Conservation (phyloP, 2,329 filamentous ascomycete species). For the Aurifilum marmelostoma region DNA sequence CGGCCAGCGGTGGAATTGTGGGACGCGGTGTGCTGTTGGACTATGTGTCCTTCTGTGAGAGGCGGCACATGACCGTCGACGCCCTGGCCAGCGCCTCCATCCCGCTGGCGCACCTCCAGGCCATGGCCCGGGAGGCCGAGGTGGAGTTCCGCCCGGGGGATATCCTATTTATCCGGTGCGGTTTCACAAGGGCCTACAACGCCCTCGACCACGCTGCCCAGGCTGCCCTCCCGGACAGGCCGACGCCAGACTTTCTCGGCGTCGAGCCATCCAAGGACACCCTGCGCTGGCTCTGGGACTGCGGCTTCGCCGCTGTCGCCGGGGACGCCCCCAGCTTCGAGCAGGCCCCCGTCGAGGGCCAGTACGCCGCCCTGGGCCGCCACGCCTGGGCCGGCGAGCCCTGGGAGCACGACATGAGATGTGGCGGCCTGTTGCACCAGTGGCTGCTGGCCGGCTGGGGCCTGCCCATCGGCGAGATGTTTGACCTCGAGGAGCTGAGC, state of each 20-base stretch:
- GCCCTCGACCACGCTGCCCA: background rate
- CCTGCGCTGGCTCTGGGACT: conserved; percentile 66
- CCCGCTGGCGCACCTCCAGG: conserved; percentile 9
- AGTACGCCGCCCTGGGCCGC: background rate
- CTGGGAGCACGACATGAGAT: conserved; percentile 4
- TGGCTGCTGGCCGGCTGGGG: conserved; percentile 39
- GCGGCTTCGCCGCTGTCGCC: conserved; percentile 67
- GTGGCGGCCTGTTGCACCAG: conserved; percentile 33
- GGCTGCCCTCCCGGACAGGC: conserved; percentile 6
- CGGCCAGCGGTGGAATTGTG: conserved; percentile 12
- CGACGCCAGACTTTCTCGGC: conserved; percentile 15
- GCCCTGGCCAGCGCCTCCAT: conserved; percentile 6
- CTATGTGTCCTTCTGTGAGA: conserved; percentile 8
- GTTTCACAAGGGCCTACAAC: conserved; percentile 17
- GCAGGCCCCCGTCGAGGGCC: conserved; percentile 50
- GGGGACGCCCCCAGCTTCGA: conserved; percentile 69
- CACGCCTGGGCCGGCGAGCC: conserved; percentile 4
- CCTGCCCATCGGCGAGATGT: conserved; percentile 39
- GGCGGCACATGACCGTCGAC: conserved; percentile 3
- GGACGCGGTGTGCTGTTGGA: conserved; percentile 24
- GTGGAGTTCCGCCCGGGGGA: conserved; percentile 16
- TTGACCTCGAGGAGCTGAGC: conserved; percentile 38
- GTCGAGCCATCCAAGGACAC: conserved; percentile 5
- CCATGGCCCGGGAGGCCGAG: background rate
- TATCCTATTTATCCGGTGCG: conserved; percentile 16